Evolutionary conservation across 2,329 filamentous ascomycete genomes (phyloP).

Genomic region (Chlorencoelia australis): DNA sequence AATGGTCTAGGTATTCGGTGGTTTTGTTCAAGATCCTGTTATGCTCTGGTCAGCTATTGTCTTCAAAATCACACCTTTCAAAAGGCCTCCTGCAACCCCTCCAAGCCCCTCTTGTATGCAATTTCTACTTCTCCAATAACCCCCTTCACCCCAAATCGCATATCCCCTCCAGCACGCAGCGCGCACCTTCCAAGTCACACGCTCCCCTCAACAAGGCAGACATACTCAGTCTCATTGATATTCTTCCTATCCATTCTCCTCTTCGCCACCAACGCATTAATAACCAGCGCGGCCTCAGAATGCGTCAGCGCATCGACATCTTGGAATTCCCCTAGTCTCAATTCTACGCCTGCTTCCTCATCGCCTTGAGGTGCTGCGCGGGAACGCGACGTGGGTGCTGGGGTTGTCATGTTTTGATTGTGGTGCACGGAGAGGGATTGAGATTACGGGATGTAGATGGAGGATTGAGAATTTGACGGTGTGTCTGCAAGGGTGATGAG

Average conservation of each 20-base stretch:
- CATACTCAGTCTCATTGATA: constrained; percentile 74
- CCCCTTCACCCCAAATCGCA: background rate
- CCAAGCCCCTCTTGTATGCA: background rate
- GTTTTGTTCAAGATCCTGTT: constrained; percentile 72
- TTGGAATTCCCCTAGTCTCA: constrained; percentile 89
- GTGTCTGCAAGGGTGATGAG: background rate
- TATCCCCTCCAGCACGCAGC: background rate
- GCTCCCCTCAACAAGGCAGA: constrained; percentile 13
- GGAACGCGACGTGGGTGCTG: constrained; percentile 43
- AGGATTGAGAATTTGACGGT: background rate
- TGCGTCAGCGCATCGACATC: constrained; percentile 85
- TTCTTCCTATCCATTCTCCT: constrained; percentile 71
- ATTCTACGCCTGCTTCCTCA: constrained; percentile 72
- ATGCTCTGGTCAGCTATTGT: too few species aligned
- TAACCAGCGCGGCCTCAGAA: constrained; percentile 83
- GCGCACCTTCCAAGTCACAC: background rate
- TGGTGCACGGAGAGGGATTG: background rate
- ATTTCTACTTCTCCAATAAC: background rate
- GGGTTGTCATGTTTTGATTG: constrained; percentile 9
- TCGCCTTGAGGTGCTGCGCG: constrained; percentile 65
- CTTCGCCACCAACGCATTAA: constrained; percentile 79
- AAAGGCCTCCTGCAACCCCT: background rate
- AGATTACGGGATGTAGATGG: background rate
- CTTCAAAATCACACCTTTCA: background rate
- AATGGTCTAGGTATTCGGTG: constrained; percentile 84